These are phyloP conservation scores for Ajuga chamaepitys DNA, from an alignment of 257 asterid genomes.

Conservation along the genomic window DNA sequence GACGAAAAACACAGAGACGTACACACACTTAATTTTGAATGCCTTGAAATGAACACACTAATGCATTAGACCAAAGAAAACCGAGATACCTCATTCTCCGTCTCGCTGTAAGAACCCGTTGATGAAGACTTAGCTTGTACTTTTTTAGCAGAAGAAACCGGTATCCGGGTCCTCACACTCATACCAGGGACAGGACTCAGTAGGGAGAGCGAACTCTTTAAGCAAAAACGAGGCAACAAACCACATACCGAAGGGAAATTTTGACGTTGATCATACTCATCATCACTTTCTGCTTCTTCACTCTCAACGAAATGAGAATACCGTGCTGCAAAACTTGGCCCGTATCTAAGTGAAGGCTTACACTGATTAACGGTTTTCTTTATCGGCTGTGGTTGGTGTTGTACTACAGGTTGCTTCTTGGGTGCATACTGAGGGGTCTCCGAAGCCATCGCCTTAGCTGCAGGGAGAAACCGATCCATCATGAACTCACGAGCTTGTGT, in stretches of 20 bases:
- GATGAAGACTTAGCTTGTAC: constrained; percentile 38
- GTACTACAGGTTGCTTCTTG: constrained; percentile 34
- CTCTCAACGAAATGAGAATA: constrained; percentile 30
- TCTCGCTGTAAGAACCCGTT: constrained; percentile 39
- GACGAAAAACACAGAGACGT: too few relatives aligned
- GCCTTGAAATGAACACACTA: neutral
- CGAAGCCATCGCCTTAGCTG: constrained; percentile 78
- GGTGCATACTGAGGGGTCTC: constrained; percentile 56
- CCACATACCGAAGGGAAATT: constrained; percentile 50
- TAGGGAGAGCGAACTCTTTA: constrained; percentile 45
- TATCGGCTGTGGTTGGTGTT: constrained; percentile 27
- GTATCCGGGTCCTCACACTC: constrained; percentile 53
- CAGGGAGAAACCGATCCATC: constrained; percentile 90
- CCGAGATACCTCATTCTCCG: constrained; percentile 48
- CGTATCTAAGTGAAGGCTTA: constrained; percentile 72
- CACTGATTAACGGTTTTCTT: constrained; percentile 27
- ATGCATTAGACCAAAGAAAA: neutral
- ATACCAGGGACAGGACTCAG: constrained; percentile 55
- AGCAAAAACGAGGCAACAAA: constrained; percentile 71
- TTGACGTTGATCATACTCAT: constrained; percentile 32
- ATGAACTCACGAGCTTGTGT: constrained; percentile 53
- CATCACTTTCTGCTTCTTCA: constrained; percentile 51
- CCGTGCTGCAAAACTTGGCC: constrained; percentile 58
- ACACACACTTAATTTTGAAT: constrained; percentile 7
- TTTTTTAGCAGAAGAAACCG: constrained; percentile 39